Conservation (phyloP, 805 yeast genomes). For the Saccharomycopsis sp. region DNA sequence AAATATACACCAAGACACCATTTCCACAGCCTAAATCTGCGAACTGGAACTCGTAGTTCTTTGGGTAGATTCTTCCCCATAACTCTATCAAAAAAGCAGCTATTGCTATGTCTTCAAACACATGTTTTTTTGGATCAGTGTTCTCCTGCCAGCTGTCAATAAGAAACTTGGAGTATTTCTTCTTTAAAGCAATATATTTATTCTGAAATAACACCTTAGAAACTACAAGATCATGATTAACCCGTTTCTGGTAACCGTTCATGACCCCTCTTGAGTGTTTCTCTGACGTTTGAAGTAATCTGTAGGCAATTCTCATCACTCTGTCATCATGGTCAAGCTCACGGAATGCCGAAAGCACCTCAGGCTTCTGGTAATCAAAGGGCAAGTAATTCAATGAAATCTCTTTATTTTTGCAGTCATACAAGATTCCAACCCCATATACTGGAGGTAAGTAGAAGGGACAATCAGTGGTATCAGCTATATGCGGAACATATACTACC, state of each 20-base stretch:
- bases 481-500: conserved; percentile 75
- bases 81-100: conserved; percentile 89
- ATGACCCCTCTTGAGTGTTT: conserved; percentile 82
- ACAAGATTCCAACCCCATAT: conserved; percentile 66
- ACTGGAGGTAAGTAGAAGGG: conserved; percentile 92
- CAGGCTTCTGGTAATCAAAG: conserved; percentile 33
- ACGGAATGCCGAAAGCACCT: conserved; percentile 26
- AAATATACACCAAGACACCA: conserved; percentile 73
- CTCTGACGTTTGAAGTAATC: conserved; percentile 69
- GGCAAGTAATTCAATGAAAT: conserved; percentile 76
- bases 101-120: conserved; percentile 91
- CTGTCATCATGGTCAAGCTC: conserved; percentile 45
- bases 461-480: conserved; percentile 47
- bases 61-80: conserved; percentile 54
- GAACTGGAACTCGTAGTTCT: conserved; percentile 49
- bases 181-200: conserved; percentile 71
- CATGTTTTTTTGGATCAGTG: conserved; percentile 93
- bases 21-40: conserved; percentile 95
- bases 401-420: conserved; percentile 30
- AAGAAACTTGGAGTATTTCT: conserved; percentile 66
- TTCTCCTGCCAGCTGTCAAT: conserved; percentile 87
- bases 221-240: conserved; percentile 81
- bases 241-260: conserved; percentile 82
- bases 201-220: conserved; percentile 79
- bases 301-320: conserved; percentile 72